Percentiles rank a stretch among this genome's conserved stretches.
These are phyloP conservation scores for Venturia nashicola DNA, from an alignment of 2,329 filamentous ascomycete genomes.

Conservation along the genomic window DNA sequence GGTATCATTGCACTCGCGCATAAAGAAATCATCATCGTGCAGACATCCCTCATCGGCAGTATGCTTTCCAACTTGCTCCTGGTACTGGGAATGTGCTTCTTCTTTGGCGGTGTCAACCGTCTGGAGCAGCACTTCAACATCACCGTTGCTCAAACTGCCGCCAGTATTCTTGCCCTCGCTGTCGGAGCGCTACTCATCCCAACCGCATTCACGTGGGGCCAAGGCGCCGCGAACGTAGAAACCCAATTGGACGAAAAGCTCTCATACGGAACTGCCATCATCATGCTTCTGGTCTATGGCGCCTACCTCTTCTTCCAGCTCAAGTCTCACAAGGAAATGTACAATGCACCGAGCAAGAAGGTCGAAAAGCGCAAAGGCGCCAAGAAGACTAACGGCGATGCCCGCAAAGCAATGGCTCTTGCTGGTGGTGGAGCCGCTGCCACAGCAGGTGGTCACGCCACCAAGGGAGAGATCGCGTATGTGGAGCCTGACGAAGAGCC, in stretches of 20 bases:
- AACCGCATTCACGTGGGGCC: constrained; percentile 57
- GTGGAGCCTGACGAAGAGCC: constrained; percentile 42
- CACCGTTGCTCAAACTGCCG: constrained; percentile 80
- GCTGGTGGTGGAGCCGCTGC: constrained; percentile 37
- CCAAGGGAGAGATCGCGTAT: constrained; percentile 25
- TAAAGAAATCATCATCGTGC: constrained; percentile 68
- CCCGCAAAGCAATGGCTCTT: constrained; percentile 16
- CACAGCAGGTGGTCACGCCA: constrained; percentile 36
- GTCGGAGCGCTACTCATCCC: constrained; percentile 79
- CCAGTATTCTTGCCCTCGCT: constrained; percentile 65
- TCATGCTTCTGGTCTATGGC: constrained; percentile 71
- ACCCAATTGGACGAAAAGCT: constrained; percentile 21
- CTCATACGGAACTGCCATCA: constrained; percentile 64
- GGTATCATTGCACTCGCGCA: constrained; percentile 71
- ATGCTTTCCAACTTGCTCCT: constrained; percentile 85
- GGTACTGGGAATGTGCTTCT: constrained; percentile 86
- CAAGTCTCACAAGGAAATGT: constrained; percentile 69
- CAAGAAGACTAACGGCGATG: constrained; percentile 37
- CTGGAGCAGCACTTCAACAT: constrained; percentile 82
- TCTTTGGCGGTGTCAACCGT: constrained; percentile 69
- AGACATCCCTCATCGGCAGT: constrained; percentile 83
- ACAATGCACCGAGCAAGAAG: constrained; percentile 70
- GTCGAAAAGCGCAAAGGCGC: constrained; percentile 44
- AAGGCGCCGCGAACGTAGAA: not conserved
- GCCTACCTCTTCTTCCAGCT: constrained; percentile 86